Percentiles rank a stretch among this genome's conserved stretches.
These are phyloP conservation scores for Trichosporon coremiiforme DNA, from an alignment of 1,284 basidiomycete species.

Conservation along the genomic window DNA sequence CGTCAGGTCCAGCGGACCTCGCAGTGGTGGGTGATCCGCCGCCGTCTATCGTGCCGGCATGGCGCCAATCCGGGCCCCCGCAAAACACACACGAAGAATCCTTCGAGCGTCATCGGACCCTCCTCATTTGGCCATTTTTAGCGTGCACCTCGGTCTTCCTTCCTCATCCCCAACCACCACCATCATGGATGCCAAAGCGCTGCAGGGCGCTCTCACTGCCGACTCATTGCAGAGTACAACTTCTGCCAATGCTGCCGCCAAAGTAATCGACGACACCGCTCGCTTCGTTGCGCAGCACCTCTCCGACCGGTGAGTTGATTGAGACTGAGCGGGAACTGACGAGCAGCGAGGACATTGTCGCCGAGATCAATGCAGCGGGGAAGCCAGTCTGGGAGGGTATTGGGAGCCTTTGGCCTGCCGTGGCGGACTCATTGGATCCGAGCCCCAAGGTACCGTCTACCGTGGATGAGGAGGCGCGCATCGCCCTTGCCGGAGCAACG, in stretches of 20 bases:
- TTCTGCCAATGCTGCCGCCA: constrained; percentile 30
- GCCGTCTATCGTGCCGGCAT: constrained; percentile 9
- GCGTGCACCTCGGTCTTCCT: neutral
- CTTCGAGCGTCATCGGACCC: neutral
- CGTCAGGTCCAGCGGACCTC: neutral
- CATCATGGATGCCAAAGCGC: constrained; percentile 23
- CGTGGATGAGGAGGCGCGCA: constrained; percentile 31
- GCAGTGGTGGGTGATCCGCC: neutral
- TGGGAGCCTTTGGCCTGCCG: constrained; percentile 20
- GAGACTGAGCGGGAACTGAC: neutral
- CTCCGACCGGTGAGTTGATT: constrained; percentile 36
- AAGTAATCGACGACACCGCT: constrained; percentile 33
- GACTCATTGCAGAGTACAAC: constrained; percentile 18
- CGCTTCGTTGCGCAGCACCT: constrained; percentile 41
- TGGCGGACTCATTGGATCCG: constrained; percentile 25
- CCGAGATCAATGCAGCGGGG: constrained; percentile 30
- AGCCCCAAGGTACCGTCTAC: neutral
- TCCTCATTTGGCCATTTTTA: constrained; percentile 5
- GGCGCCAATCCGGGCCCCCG: constrained; percentile 20
- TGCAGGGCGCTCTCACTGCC: constrained; percentile 18
- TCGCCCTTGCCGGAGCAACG: constrained; percentile 37
- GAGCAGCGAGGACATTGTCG: constrained; percentile 31
- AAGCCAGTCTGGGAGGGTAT: constrained; percentile 21
- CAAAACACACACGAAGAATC: neutral
- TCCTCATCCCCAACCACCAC: neutral